Conservation (phyloP, 306 rosid species). For the cucumber (Cucumis sativus) region Cucumber_9930_V3 NC_026655.2:6662001-6662500, state of each 20-base stretch:
- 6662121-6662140: slow-evolving; percentile 4
- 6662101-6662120: slow-evolving; percentile 9
- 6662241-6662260: slow-evolving; percentile 4
- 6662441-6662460: no score
- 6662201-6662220: neutral
- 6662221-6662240: neutral
- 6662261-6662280: slow-evolving; percentile 12
- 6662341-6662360: no score
- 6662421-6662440: no score
- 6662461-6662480: no score
- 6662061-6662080: neutral
- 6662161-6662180: neutral
- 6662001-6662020: slow-evolving; percentile 18
- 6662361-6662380: no score
- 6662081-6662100: neutral
- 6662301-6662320: neutral
- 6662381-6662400: no score
- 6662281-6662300: neutral
- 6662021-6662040: slow-evolving; percentile 44
- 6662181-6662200: neutral
- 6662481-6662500: no score
- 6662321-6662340: no score
- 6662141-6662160: neutral
- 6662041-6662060: slow-evolving; percentile 7
- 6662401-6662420: no score